Conservation (phyloP, 1,139 yeast genomes). For the Magnusiomyces paraingens region DNA sequence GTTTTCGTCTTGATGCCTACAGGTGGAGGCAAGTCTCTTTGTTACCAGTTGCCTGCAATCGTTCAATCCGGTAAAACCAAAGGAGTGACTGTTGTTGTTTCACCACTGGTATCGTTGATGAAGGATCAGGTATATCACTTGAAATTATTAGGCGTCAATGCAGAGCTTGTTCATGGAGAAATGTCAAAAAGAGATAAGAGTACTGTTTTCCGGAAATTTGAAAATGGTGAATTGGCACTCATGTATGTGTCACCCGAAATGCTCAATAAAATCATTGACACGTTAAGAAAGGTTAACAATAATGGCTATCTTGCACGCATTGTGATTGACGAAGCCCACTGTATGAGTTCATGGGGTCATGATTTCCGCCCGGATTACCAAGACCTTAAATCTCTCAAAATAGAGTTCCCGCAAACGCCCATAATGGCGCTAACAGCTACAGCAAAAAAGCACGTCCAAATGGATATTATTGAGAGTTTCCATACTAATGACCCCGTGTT, state of each 20-base stretch:
- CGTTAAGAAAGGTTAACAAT: conserved; percentile 48
- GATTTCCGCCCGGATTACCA: conserved; percentile 97
- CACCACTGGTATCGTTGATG: conserved; percentile 94
- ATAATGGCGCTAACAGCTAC: conserved; percentile 97
- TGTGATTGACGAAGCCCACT: conserved; percentile 97
- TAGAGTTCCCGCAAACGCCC: conserved; percentile 71
- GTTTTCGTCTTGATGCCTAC: conserved; percentile 98
- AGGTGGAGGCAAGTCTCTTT: conserved; percentile 96
- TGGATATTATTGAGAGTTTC: conserved; percentile 57
- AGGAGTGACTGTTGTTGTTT: conserved; percentile 87
- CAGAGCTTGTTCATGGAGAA: conserved; percentile 55
- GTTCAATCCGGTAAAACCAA: conserved; percentile 60
- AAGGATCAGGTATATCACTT: conserved; percentile 93
- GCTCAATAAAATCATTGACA: conserved; percentile 57
- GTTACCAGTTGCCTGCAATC: conserved; percentile 92
- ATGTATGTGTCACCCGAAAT: conserved; percentile 94
- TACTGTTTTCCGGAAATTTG: conserved; percentile 55
- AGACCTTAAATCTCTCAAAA: conserved; percentile 65
- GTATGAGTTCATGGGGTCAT: conserved; percentile 99
- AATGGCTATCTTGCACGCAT: conserved; percentile 71
- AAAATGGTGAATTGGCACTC: conserved; percentile 59
- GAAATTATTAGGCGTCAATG: conserved; percentile 56
- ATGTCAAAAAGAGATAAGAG: conserved; percentile 36
- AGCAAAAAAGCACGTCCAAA: conserved; percentile 84
- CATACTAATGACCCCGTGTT: conserved; percentile 41